A percentile compares a stretch with the other conserved stretches of the same genome.
These are phyloP conservation scores for Aureobasidium namibiae DNA, from an alignment of 2,329 filamentous ascomycete species.

Conservation along the genomic window DNA sequence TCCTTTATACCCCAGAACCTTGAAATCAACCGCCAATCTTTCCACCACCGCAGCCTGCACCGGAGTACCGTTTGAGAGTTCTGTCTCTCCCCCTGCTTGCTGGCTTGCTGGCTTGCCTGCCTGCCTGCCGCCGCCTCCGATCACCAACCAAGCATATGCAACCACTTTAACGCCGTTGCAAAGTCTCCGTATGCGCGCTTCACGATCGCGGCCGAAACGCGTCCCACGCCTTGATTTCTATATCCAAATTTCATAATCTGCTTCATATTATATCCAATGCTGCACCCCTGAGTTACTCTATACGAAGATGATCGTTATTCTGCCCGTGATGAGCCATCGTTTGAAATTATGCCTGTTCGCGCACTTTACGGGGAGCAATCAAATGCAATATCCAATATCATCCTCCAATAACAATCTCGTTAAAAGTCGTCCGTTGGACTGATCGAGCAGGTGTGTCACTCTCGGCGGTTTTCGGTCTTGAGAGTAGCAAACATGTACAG, in stretches of 20 bases:
- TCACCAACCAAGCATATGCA: background rate
- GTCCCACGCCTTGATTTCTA: background rate
- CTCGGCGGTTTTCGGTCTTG: background rate
- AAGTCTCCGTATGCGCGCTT: constrained; percentile 1
- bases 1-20: constrained; percentile 6
- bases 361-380: background rate
- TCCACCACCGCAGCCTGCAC: background rate
- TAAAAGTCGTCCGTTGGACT: constrained; percentile 6
- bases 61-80: background rate
- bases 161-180: constrained; percentile 12
- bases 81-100: constrained; percentile 1
- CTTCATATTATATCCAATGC: background rate
- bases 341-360: background rate
- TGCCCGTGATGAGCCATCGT: background rate
- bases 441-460: background rate
- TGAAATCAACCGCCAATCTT: constrained; percentile 6
- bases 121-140: background rate
- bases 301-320: background rate
- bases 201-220: background rate
- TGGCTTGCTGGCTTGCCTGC: no score
- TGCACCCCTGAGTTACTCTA: background rate
- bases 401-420: constrained; percentile 2
- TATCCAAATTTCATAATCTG: constrained; percentile 7
- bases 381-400: constrained; percentile 7
- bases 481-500: background rate